phyloP scores from a whole-genome alignment of 2,329 filamentous ascomycete species.

The Clonostachys rhizophaga region DNA sequence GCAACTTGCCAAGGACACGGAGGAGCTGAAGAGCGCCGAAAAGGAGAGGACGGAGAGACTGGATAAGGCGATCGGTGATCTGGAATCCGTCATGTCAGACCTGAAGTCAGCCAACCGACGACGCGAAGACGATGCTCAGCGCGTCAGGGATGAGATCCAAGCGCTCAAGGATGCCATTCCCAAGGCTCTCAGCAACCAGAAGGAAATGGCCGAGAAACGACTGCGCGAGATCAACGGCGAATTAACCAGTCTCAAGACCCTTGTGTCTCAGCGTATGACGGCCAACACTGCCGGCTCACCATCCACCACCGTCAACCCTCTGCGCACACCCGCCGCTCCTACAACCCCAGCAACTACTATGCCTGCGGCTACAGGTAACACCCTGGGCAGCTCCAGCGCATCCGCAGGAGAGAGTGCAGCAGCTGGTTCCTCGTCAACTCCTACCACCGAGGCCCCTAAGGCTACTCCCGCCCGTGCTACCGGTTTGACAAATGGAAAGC shows the following conservation, averaged over 20 bases:
- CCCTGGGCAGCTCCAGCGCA: neutral
- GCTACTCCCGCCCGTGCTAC: conserved; percentile 13
- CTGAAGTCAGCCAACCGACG: conserved; percentile 77
- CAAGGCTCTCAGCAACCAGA: conserved; percentile 82
- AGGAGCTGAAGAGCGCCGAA: conserved; percentile 82
- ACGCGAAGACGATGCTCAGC: conserved; percentile 81
- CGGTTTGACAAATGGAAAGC: conserved; percentile 20
- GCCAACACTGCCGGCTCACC: conserved; percentile 18
- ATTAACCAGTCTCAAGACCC: conserved; percentile 85
- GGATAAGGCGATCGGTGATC: conserved; percentile 74
- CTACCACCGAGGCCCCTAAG: neutral
- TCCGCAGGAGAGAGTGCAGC: conserved; percentile 5
- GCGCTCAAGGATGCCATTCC: conserved; percentile 81
- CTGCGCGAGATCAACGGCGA: conserved; percentile 83
- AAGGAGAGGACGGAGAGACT: conserved; percentile 77
- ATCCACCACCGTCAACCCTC: conserved; percentile 10
- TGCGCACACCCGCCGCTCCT: conserved; percentile 15
- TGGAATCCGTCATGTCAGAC: conserved; percentile 77
- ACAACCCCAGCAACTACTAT: neutral
- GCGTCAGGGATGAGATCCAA: conserved; percentile 82
- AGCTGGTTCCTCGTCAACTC: conserved; percentile 2
- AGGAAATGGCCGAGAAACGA: conserved; percentile 74
- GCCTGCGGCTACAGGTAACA: neutral
- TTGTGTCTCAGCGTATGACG: conserved; percentile 64
- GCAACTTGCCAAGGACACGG: conserved; percentile 86